Percentiles rank a stretch among this genome's conserved stretches.
These are phyloP conservation scores for Colletotrichum sp. DNA, from an alignment of 2,329 filamentous ascomycete species.

Conservation along the genomic window DNA sequence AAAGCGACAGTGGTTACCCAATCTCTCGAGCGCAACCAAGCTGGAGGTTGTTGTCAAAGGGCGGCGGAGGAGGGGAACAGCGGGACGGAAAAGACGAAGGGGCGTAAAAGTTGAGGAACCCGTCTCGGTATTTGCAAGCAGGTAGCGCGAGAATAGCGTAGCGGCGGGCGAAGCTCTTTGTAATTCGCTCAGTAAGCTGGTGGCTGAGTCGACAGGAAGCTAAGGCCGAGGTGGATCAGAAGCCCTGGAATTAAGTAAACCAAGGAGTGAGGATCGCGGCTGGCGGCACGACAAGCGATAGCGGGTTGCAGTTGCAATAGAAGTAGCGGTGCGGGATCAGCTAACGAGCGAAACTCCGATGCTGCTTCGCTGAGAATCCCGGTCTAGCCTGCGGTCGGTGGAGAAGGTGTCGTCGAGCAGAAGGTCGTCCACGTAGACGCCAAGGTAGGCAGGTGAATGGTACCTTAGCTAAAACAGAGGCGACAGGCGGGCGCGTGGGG, in stretches of 20 bases:
- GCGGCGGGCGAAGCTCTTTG: slow-evolving; percentile 2
- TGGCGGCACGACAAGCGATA: background rate
- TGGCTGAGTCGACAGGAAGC: slow-evolving; percentile 11
- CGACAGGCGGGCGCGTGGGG: background rate
- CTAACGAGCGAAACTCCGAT: background rate
- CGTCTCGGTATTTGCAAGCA: slow-evolving; percentile 13
- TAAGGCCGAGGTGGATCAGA: slow-evolving; percentile 1
- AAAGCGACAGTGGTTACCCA: background rate
- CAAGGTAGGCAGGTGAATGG: background rate
- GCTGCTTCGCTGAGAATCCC: background rate
- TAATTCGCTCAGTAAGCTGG: slow-evolving; percentile 13
- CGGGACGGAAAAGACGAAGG: background rate
- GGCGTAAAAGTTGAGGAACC: background rate
- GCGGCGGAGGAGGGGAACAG: background rate
- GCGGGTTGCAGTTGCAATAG: background rate
- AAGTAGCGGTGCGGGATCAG: background rate
- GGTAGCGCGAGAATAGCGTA: slow-evolving; percentile 5
- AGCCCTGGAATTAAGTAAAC: background rate
- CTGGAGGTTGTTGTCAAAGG: background rate
- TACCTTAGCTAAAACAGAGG: background rate
- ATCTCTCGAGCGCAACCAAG: background rate
- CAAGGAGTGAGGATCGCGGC: background rate
- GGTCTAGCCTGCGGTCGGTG: slow-evolving; percentile 1
- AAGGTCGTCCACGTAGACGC: background rate
- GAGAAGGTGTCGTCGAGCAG: background rate